Base-by-base conservation (phyloP, 106 monocot species). In the Acanthochlamys bracteata region DNA sequence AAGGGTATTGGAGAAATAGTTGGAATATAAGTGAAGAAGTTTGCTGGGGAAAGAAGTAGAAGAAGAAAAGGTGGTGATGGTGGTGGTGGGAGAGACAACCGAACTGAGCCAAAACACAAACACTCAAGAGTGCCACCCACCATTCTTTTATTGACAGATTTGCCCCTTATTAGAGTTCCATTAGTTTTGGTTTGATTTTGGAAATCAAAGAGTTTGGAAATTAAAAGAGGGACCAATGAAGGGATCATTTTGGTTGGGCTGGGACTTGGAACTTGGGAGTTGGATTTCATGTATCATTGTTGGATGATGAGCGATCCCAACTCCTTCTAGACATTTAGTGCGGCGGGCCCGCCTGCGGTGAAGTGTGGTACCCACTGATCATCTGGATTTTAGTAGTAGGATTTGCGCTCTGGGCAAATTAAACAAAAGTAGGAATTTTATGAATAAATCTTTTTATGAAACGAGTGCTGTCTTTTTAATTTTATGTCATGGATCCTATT, bases 1-100 rank as follows among this genome's bases (percentile, higher is more conserved):
- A 39, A 23, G 20, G 24, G 63, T 56, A 46, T 47, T 55, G 39
- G 55, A 62, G 61, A 49, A 43, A 42, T 23, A 58, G 6, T 24
- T 7, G 16, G 54, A 6, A 8, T 7, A 6, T 10, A 19, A 4
- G 54, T 8, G 7, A 11, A 20, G 8, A n/a, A n/a, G n/a, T n/a
- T n/a, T n/a, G n/a, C n/a, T n/a, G n/a, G 54, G 8, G n/a, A 25
- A 43, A 33, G 39, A 20, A 19, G 52, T 20, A 9, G 52, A 7
- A 25, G 39, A 39, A 8, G 12, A 19, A 33, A 59, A 15, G 13
- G 21, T 55, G 54, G 25, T 21, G 53, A 20, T 22, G 22, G 41
- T 40, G 67, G 41, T 24, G 55, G 51, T 51, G 51, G 51, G 51
- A 51, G 51, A 51, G 51, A 13, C 33, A 1, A 33, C 33, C 33